Evolutionary conservation across 257 asterid species (phyloP).

Genomic region (Coffea canephora): DNA sequence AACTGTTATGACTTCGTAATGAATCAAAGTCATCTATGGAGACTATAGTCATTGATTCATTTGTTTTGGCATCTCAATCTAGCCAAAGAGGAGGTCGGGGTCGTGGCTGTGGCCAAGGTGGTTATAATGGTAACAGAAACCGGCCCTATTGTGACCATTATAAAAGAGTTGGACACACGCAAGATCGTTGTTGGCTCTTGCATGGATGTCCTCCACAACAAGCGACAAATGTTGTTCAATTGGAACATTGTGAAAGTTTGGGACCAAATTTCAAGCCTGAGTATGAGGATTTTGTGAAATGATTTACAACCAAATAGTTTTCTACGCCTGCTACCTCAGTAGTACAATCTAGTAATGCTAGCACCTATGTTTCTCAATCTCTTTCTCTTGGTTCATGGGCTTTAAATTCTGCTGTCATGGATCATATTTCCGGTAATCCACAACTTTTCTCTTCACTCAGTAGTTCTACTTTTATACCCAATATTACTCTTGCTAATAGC

Average conservation of each 20-base stretch:
- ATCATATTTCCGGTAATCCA: too few relatives aligned
- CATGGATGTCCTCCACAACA: neutral
- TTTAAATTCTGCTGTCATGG: too few relatives aligned
- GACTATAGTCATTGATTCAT: neutral
- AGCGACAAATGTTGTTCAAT: neutral
- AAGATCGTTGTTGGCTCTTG: neutral
- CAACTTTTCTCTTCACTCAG: too few relatives aligned
- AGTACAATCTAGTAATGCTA: too few relatives aligned
- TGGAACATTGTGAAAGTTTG: neutral
- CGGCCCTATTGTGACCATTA: neutral
- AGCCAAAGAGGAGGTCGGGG: neutral
- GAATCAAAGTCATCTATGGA: neutral
- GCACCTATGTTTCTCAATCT: too few relatives aligned
- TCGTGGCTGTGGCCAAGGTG: neutral
- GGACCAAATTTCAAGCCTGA: too few relatives aligned
- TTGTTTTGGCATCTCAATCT: neutral
- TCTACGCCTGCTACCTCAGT: neutral
- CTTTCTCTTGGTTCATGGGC: too few relatives aligned
- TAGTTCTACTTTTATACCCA: too few relatives aligned
- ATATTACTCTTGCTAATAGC: too few relatives aligned
- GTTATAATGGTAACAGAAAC: too few relatives aligned
- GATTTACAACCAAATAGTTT: conserved; percentile 4
- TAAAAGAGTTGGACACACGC: neutral
- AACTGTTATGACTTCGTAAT: neutral
- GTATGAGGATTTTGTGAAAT: neutral